phyloP scores from a whole-genome alignment of 1,284 basidiomycete genomes.

The Porogramme epimiltina region DNA sequence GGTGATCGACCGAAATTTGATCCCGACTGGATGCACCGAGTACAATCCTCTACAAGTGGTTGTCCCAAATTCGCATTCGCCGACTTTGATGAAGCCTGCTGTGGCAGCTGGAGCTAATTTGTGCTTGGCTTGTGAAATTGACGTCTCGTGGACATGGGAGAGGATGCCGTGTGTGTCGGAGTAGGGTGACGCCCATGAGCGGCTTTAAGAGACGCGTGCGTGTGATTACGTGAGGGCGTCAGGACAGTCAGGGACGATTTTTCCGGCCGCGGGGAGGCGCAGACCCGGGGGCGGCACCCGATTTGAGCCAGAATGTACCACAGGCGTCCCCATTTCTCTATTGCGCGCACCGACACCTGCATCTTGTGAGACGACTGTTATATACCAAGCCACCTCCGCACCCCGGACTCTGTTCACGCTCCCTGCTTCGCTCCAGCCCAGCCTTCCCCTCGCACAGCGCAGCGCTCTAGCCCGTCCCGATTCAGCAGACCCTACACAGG shows the following conservation, averaged over 20 bases:
- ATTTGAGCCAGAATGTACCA: conserved; percentile 7
- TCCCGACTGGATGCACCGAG: too few relatives aligned
- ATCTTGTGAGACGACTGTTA: background rate
- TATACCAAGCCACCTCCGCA: background rate
- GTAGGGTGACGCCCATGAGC: background rate
- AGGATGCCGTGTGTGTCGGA: background rate
- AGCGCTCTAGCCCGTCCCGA: background rate
- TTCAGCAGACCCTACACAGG: too few relatives aligned
- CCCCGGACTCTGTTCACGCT: conserved; percentile 1
- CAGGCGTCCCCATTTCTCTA: background rate
- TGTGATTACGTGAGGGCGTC: conserved; percentile 22
- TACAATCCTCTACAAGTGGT: too few relatives aligned
- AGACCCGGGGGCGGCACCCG: conserved; percentile 4
- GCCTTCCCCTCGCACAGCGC: background rate
- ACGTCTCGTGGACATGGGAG: too few relatives aligned
- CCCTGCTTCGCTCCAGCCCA: conserved; percentile 3
- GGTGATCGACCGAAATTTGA: too few relatives aligned
- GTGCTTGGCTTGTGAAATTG: too few relatives aligned
- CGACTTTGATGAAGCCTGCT: too few relatives aligned
- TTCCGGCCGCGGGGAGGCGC: conserved; percentile 6
- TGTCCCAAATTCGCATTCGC: too few relatives aligned
- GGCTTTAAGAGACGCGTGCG: background rate
- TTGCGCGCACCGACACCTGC: background rate
- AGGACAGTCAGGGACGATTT: conserved; percentile 5
- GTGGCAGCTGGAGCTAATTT: too few relatives aligned